phyloP scores from a whole-genome alignment of 495 filamentous ascomycete species.

The Annulohypoxylon bovei region DNA sequence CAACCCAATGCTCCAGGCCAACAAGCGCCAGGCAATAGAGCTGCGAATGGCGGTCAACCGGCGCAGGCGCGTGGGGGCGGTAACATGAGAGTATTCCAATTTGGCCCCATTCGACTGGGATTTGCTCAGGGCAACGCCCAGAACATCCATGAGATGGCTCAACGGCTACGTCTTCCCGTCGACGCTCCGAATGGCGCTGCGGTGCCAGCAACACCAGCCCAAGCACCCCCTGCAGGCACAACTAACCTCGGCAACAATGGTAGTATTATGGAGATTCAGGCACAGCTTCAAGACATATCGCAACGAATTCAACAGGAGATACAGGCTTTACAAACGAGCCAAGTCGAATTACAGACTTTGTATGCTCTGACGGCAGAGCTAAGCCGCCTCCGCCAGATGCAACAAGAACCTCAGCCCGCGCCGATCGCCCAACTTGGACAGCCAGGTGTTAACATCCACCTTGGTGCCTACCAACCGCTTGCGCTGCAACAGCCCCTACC shows the following conservation, averaged over 20 bases:
- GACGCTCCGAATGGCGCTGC: conserved; percentile 32
- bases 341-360: conserved; percentile 69
- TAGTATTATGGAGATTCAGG: conserved; percentile 55
- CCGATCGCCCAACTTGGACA: conserved; percentile 40
- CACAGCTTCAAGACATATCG: conserved; percentile 70
- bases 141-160: conserved; percentile 59
- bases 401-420: conserved; percentile 23
- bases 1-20: conserved; percentile 43
- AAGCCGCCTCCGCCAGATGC: conserved; percentile 50
- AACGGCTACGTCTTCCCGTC: conserved; percentile 49
- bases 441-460: conserved; percentile 28
- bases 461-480: conserved; percentile 29
- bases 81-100: conserved; percentile 61
- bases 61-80: conserved; percentile 38
- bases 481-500: conserved; percentile 33
- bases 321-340: conserved; percentile 41
- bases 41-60: conserved; percentile 41
- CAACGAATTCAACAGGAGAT: conserved; percentile 72
- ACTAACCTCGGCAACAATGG: conserved; percentile 19
- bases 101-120: conserved; percentile 68
- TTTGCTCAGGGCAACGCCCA: conserved; percentile 62
- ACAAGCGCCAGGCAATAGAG: conserved; percentile 42
- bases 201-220: conserved; percentile 39
- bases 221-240: conserved; percentile 34
- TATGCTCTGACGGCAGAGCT: conserved; percentile 56